Evolutionary conservation across 176 grass and related monocot species (phyloP).

Genomic region (Luzula sylvatica): DNA sequence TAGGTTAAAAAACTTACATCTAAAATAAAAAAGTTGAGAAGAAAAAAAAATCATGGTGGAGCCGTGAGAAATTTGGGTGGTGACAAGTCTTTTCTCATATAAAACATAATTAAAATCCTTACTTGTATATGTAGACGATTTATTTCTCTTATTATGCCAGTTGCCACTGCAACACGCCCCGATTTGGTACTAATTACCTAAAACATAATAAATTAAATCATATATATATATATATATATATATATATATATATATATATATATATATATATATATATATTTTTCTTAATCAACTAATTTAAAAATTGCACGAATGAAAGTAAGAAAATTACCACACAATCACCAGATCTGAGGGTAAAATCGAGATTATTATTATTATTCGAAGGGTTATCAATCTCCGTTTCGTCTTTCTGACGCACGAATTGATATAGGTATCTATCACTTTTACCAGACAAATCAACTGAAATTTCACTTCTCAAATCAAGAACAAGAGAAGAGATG

Average conservation of each 20-base stretch:
- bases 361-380: conserved; percentile 39
- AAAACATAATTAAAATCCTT: conserved; percentile 16
- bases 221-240: too few species aligned
- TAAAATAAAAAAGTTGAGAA: too few species aligned
- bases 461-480: conserved; percentile 43
- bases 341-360: conserved; percentile 50
- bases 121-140: conserved; percentile 54
- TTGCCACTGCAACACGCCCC: conserved; percentile 65
- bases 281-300: conserved; percentile 13
- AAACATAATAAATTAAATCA: conserved; percentile 6
- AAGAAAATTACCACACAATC: conserved; percentile 71
- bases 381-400: conserved; percentile 22
- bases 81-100: too few species aligned
- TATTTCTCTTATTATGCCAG: conserved; percentile 71
- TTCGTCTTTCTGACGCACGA: conserved; percentile 47
- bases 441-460: conserved; percentile 56
- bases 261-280: too few species aligned
- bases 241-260: too few species aligned
- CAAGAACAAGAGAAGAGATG: conserved; percentile 36
- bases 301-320: conserved; percentile 5
- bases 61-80: too few species aligned
- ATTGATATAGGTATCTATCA: conserved; percentile 66
- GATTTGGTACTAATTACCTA: conserved; percentile 90
- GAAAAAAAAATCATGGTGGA: too few species aligned
- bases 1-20: too few species aligned